phyloP scores from a whole-genome alignment of 306 rosid species.

The Rosa lucieae region DNA sequence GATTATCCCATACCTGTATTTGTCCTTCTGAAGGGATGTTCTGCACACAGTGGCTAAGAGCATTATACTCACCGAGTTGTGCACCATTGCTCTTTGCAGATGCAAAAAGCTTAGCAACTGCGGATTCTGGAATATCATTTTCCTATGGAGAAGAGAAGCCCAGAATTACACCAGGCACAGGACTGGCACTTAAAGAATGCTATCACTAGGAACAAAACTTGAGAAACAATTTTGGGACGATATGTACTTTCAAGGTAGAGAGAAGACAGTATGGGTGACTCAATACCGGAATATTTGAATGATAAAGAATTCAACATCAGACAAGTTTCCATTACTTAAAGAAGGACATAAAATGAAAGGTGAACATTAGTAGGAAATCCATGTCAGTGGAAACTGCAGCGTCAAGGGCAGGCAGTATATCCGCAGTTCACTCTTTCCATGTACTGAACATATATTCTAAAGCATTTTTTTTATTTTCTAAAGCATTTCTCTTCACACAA shows the following conservation, averaged over 20 bases:
- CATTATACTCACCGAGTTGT: conserved; percentile 53
- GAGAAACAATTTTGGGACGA: not conserved
- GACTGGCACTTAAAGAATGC: not conserved
- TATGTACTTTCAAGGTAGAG: not conserved
- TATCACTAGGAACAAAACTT: not conserved
- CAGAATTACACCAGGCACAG: conserved; percentile 7
- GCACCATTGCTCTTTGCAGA: conserved; percentile 48
- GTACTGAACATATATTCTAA: not conserved
- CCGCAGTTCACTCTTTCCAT: too few relatives aligned
- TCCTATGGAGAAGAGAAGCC: conserved; percentile 50
- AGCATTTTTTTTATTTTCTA: not conserved
- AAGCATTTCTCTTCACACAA: not conserved
- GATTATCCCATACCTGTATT: conserved; percentile 47
- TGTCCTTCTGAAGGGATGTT: conserved; percentile 76
- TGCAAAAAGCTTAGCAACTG: conserved; percentile 84
- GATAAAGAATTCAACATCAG: not conserved
- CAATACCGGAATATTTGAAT: not conserved
- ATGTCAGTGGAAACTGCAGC: too few relatives aligned
- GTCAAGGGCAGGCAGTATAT: too few relatives aligned
- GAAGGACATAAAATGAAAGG: not conserved
- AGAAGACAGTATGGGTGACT: not conserved
- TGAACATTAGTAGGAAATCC: not conserved
- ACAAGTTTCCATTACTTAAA: conserved; percentile 3
- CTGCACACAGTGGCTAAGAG: conserved; percentile 62
- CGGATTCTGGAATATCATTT: conserved; percentile 73